phyloP scores from a whole-genome alignment of 495 filamentous ascomycete genomes.

The Aspergillus nanangensis region DNA sequence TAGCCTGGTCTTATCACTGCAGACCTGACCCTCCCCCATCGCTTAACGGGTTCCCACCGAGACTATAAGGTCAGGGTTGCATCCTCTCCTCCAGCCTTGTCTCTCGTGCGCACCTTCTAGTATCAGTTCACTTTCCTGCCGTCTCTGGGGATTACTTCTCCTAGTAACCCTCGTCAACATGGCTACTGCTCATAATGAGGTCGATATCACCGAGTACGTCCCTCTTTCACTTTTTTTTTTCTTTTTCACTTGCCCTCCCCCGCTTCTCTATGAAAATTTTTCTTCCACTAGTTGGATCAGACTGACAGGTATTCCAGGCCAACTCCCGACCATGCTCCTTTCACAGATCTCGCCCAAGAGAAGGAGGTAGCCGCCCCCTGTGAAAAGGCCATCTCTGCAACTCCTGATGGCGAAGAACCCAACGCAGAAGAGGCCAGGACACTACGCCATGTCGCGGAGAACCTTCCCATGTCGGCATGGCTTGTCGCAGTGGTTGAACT shows the following conservation, averaged over 20 bases:
- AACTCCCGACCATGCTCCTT: too few species aligned
- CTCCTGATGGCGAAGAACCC: slow-evolving; percentile 48
- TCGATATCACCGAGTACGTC: slow-evolving; percentile 34
- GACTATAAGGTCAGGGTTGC: slow-evolving; percentile 18
- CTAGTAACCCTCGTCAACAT: slow-evolving; percentile 19
- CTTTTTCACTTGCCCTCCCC: not conserved
- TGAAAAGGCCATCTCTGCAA: slow-evolving; percentile 28
- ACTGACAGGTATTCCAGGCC: too few species aligned
- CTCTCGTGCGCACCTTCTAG: slow-evolving; percentile 4
- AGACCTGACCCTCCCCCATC: slow-evolving; percentile 11
- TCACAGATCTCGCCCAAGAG: not conserved
- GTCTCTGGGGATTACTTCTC: slow-evolving; percentile 5
- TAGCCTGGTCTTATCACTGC: slow-evolving; percentile 17
- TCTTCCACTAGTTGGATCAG: too few species aligned
- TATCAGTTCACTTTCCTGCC: slow-evolving; percentile 2
- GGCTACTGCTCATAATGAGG: slow-evolving; percentile 29
- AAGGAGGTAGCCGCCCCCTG: slow-evolving; percentile 18
- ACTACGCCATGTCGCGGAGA: slow-evolving; percentile 51
- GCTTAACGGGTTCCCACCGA: slow-evolving; percentile 7
- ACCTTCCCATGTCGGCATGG: slow-evolving; percentile 52
- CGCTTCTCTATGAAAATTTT: not conserved
- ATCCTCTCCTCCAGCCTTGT: slow-evolving; percentile 3
- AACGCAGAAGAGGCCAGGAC: slow-evolving; percentile 48
- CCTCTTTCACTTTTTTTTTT: not conserved
- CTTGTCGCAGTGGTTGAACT: slow-evolving; percentile 59